These are phyloP conservation scores for Acanthamoeba divionensis DNA, from an alignment of 208 protist genomes.

Conservation along the genomic window DNA sequence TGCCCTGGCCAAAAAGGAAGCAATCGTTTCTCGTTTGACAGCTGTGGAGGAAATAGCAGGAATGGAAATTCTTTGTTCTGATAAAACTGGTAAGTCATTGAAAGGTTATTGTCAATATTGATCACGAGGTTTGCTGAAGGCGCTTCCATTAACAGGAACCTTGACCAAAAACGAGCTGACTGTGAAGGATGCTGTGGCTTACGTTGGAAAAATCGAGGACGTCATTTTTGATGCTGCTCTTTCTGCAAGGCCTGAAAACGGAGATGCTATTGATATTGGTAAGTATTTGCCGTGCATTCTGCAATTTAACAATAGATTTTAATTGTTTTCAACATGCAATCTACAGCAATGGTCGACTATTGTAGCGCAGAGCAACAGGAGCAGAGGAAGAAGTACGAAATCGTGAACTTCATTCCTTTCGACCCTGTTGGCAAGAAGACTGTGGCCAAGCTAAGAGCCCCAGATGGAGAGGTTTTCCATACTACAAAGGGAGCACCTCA, in stretches of 20 bases:
- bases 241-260: slow-evolving; percentile 56
- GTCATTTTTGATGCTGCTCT: slow-evolving; percentile 59
- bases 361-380: not conserved
- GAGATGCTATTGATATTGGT: slow-evolving; percentile 63
- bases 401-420: slow-evolving; percentile 28
- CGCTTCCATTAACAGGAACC: too few species aligned
- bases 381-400: not conserved
- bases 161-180: slow-evolving; percentile 92
- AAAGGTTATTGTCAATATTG: too few species aligned
- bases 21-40: slow-evolving; percentile 90
- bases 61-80: slow-evolving; percentile 91
- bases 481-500: slow-evolving; percentile 80
- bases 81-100: too few species aligned
- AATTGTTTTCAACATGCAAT: not conserved
- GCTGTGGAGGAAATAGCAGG: slow-evolving; percentile 83
- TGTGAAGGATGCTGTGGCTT: slow-evolving; percentile 75
- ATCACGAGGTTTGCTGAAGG: too few species aligned
- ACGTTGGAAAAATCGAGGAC: slow-evolving; percentile 39
- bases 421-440: slow-evolving; percentile 58
- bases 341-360: slow-evolving; percentile 23
- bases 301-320: not conserved
- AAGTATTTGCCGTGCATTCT: not conserved
- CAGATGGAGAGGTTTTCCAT: slow-evolving; percentile 78
- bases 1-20: slow-evolving; percentile 89
- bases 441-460: not conserved